phyloP scores from a whole-genome alignment of 352 stramenopile genomes.

The Pythium rishiriense region DNA sequence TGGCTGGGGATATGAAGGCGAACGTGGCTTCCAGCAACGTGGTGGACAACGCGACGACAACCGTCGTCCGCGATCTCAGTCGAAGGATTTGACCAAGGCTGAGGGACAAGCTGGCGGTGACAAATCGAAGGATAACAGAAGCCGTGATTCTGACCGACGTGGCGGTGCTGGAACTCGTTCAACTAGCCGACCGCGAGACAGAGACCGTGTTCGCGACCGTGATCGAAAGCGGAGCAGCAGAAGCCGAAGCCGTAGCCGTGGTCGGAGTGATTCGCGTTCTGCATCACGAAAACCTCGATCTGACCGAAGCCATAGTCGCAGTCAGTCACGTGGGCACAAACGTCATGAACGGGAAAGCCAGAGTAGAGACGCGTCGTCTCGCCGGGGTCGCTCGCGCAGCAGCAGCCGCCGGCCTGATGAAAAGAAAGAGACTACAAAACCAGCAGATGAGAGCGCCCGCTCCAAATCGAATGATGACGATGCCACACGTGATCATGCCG shows the following conservation, averaged over 20 bases:
- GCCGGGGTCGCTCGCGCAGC: slow-evolving; percentile 45
- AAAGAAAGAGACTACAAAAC: slow-evolving; percentile 28
- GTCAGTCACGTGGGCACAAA: slow-evolving; percentile 45
- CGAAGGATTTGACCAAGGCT: slow-evolving; percentile 40
- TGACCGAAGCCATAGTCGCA: slow-evolving; percentile 57
- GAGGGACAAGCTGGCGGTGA: slow-evolving; percentile 27
- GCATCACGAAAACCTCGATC: slow-evolving; percentile 31
- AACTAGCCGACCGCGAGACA: slow-evolving; percentile 34
- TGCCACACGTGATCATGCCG: slow-evolving; percentile 9
- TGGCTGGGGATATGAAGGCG: slow-evolving; percentile 46
- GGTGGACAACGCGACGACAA: slow-evolving; percentile 44
- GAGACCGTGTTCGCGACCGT: slow-evolving; percentile 6
- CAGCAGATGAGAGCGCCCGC: slow-evolving; percentile 27
- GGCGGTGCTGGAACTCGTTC: slow-evolving; percentile 22
- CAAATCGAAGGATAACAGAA: slow-evolving; percentile 34
- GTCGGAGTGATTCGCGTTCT: slow-evolving; percentile 19
- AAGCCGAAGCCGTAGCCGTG: slow-evolving; percentile 37
- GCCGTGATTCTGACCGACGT: slow-evolving; percentile 19
- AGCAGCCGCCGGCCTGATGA: slow-evolving; percentile 36
- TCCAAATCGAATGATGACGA: slow-evolving; percentile 34
- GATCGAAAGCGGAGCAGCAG: slow-evolving; percentile 31
- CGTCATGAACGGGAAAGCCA: slow-evolving; percentile 38
- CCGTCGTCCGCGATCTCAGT: slow-evolving; percentile 44
- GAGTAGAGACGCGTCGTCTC: slow-evolving; percentile 28
- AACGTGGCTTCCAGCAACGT: slow-evolving; percentile 33